Conservation (phyloP, 352 stramenopile genomes). For the Globisporangium perplexum region DNA sequence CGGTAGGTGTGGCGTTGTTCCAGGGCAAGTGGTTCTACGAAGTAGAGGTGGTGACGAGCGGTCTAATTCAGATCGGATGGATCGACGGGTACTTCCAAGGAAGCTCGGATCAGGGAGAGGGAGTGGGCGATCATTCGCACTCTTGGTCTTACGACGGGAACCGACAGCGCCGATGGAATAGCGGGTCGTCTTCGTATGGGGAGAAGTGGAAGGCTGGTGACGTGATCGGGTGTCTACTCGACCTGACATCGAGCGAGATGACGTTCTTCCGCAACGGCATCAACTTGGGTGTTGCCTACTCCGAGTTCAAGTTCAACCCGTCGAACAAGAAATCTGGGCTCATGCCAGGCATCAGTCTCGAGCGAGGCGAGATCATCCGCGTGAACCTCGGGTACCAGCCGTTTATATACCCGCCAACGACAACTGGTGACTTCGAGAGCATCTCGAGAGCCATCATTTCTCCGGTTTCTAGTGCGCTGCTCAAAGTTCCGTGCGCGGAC, state of each 20-base stretch:
- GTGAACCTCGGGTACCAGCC: slow-evolving; percentile 79
- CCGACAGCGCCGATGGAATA: slow-evolving; percentile 89
- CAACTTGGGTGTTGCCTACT: slow-evolving; percentile 73
- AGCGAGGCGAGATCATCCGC: slow-evolving; percentile 83
- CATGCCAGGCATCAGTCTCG: slow-evolving; percentile 85
- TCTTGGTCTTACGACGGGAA: slow-evolving; percentile 93
- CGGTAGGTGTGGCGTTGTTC: slow-evolving; percentile 64
- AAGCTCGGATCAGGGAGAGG: slow-evolving; percentile 88
- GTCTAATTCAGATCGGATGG: slow-evolving; percentile 92
- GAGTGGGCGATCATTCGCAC: slow-evolving; percentile 87
- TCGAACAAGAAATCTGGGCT: slow-evolving; percentile 53
- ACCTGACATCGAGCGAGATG: slow-evolving; percentile 79
- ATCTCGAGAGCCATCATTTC: slow-evolving; percentile 48
- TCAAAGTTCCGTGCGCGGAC: slow-evolving; percentile 20
- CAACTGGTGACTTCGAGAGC: slow-evolving; percentile 54
- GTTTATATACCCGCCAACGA: slow-evolving; percentile 68
- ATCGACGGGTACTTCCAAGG: slow-evolving; percentile 90
- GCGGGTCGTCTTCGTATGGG: slow-evolving; percentile 83
- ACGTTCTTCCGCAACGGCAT: slow-evolving; percentile 88
- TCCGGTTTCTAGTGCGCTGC: slow-evolving; percentile 31
- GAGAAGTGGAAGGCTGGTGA: slow-evolving; percentile 90
- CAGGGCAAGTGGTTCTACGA: slow-evolving; percentile 93
- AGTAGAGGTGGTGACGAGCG: slow-evolving; percentile 86
- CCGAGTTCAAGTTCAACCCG: slow-evolving; percentile 45
- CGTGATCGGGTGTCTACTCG: slow-evolving; percentile 88